A percentile compares a stretch with the other conserved stretches of the same genome.
Conservation (phyloP, 2,329 filamentous ascomycete genomes). For the Aspergillus bombycis region DNA sequence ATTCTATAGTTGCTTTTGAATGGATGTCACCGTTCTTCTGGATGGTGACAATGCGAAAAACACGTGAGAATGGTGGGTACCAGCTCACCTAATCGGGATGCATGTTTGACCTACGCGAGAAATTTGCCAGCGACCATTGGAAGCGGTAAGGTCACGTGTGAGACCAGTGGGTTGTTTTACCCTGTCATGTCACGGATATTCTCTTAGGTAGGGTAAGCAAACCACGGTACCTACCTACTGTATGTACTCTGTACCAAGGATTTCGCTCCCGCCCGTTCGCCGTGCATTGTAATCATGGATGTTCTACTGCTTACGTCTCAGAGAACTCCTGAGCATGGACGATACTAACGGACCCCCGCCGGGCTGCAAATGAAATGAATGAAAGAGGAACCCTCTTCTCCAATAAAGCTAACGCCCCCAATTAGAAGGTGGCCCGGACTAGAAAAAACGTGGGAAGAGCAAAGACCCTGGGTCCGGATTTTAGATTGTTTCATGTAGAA, state of each 20-base stretch:
- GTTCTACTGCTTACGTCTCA: not conserved
- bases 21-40: not conserved
- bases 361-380: not conserved
- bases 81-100: not conserved
- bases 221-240: not conserved
- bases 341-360: not conserved
- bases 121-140: not conserved
- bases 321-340: not conserved
- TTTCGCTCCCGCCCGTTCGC: not conserved
- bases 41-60: not conserved
- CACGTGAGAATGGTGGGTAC: not conserved
- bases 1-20: not conserved
- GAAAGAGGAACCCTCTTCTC: not conserved
- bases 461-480: not conserved
- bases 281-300: not conserved
- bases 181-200: not conserved
- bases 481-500: slow-evolving; percentile 6
- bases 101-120: not conserved
- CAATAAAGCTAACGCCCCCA: not conserved
- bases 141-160: not conserved
- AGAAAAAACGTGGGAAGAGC: not conserved
- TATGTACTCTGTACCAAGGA: not conserved
- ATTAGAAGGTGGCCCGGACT: not conserved
- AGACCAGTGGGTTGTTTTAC: not conserved
- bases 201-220: not conserved